Evolutionary conservation across 768 basidiomycete species (phyloP).

Genomic region (Amanita rubescens): DNA sequence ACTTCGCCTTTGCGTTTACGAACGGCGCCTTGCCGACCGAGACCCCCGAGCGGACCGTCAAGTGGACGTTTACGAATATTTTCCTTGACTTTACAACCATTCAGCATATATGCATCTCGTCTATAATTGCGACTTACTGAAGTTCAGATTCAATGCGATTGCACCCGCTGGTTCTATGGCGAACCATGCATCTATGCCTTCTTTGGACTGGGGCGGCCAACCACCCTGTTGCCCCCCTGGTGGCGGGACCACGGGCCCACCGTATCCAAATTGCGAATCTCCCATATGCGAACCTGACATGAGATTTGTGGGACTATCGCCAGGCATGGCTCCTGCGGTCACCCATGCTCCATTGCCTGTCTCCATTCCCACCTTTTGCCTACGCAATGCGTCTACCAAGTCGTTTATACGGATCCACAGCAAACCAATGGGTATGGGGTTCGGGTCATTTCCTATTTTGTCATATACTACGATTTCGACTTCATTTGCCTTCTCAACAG

Average conservation of each 20-base stretch:
- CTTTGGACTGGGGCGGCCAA: constrained; percentile 29
- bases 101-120: constrained; percentile 11
- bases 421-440: constrained; percentile 87
- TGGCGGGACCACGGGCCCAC: constrained; percentile 28
- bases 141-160: constrained; percentile 80
- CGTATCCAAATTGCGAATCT: constrained; percentile 42
- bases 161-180: constrained; percentile 97
- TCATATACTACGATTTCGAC: constrained; percentile 96
- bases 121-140: constrained; percentile 51
- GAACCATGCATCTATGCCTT: constrained; percentile 97
- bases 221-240: constrained; percentile 11
- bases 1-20: constrained; percentile 97
- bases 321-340: constrained; percentile 84
- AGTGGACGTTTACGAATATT: constrained; percentile 94
- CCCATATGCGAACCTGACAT: constrained; percentile 24
- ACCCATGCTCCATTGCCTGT: constrained; percentile 91
- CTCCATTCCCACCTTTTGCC: constrained; percentile 88
- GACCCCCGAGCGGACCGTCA: constrained; percentile 76
- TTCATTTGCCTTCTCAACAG: constrained; percentile 97
- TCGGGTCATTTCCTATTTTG: constrained; percentile 72
- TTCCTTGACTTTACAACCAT: constrained; percentile 72
- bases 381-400: constrained; percentile 84
- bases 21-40: constrained; percentile 96
- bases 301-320: constrained; percentile 36
- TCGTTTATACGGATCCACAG: constrained; percentile 94